Evolutionary conservation across 352 stramenopile genomes (phyloP), one percentile per base, ranked within the genome.

Genomic region (Pythium angustatum): DNA sequence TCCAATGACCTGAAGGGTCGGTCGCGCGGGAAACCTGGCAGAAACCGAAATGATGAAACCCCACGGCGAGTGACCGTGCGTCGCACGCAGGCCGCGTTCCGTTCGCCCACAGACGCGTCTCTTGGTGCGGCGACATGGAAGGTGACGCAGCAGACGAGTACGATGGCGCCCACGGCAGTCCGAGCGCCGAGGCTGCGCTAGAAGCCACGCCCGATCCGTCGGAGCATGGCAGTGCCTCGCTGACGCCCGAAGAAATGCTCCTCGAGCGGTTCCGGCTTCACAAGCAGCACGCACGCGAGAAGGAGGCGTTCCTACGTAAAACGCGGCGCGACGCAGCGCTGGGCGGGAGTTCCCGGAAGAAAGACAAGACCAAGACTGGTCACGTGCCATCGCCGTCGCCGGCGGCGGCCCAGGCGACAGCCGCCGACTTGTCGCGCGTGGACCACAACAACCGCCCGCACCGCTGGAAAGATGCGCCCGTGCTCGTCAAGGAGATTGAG

Each of bases 401-500:
- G 12, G 26, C 45, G 12, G 36, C 43, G 14, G 12, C 36, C 30
- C 30, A 28, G 41, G 33, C 74, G 28, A 40, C 65, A 0, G 33
- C 71, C 8, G 28, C 53, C 1, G 81, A 90, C 7, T 66, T 90
- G 10, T 69, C 79, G 50, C 85, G 79, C 33, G 83, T 96, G 50
- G 85, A 96, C 63, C 84, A 96, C 68, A 91, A 93, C 71, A 94
- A 96, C 58, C 81, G 77, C n/a, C 83, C 84, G 44, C 82, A 96
- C 62, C 78, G 85, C 26, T 96, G 87, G 87, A 96, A 96, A 50
- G 84, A 89, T 49, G 76, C 81, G 9, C 68, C 79, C 9, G 81
- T 85, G 64, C 67, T 93, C 34, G 50, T 88, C 2, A 72, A 63
- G 14, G 87, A 96, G 62, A 72, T 88, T 40, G 80, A 96, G 52